Evolutionary conservation across 305 asterid genomes (phyloP).

Genomic region (Rubia tinctorum): DNA sequence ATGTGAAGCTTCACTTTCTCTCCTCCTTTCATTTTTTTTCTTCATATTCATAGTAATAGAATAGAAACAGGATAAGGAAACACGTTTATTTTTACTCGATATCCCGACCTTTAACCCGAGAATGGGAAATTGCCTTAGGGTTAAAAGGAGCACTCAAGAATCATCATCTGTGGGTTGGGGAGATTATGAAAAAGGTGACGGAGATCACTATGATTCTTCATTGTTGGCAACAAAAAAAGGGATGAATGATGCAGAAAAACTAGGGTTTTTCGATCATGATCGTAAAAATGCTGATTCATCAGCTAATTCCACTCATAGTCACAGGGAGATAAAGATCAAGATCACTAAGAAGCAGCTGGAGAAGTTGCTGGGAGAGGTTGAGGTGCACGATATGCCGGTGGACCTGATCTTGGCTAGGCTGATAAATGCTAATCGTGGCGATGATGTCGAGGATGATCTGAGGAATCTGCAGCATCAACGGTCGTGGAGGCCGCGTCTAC

Average conservation of each 20-base stretch:
- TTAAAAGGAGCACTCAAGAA: neutral
- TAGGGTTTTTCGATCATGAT: slow-evolving; percentile 16
- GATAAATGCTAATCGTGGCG: slow-evolving; percentile 13
- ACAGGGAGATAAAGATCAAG: slow-evolving; percentile 31
- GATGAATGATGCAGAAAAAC: slow-evolving; percentile 9
- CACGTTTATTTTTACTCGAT: neutral
- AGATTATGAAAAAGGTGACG: neutral
- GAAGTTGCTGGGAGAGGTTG: slow-evolving; percentile 30
- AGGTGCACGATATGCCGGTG: slow-evolving; percentile 29
- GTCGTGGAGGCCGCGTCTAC: slow-evolving; percentile 46
- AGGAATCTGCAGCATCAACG: slow-evolving; percentile 16
- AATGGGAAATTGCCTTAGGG: slow-evolving; percentile 29
- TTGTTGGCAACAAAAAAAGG: neutral
- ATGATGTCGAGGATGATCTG: neutral
- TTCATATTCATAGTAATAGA: no score
- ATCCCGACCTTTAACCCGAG: neutral
- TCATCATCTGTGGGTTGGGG: slow-evolving; percentile 21
- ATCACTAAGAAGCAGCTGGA: slow-evolving; percentile 38
- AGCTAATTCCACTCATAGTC: neutral
- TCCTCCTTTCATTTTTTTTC: neutral
- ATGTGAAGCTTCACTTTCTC: slow-evolving; percentile 13
- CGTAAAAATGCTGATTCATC: neutral
- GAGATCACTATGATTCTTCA: slow-evolving; percentile 8
- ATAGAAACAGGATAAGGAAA: no score
- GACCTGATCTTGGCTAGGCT: slow-evolving; percentile 38